phyloP scores from a whole-genome alignment of 2,329 filamentous ascomycete genomes.

The Hymenoscyphus fraxineus region DNA sequence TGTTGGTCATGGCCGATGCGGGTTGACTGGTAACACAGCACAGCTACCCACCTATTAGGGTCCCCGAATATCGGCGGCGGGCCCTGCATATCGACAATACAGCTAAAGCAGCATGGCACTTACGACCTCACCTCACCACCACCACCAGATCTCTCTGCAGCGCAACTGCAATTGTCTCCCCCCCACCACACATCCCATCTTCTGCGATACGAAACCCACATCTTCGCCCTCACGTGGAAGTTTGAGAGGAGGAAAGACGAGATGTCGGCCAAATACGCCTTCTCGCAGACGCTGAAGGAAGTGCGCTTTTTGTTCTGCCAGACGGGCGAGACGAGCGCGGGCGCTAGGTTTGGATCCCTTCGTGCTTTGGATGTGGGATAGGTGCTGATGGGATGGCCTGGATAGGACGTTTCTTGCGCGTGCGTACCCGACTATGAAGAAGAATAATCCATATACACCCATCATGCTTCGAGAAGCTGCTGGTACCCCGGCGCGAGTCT shows the following conservation, averaged over 20 bases:
- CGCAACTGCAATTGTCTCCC: constrained; percentile 14
- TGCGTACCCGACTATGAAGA: constrained; percentile 98
- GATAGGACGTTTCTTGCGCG: constrained; percentile 80
- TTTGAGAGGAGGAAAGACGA: constrained; percentile 29
- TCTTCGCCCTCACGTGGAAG: background rate
- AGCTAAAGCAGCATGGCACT: background rate
- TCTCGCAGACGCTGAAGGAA: constrained; percentile 85
- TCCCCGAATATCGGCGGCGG: constrained; percentile 4
- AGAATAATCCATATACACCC: constrained; percentile 90
- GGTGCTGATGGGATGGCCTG: background rate
- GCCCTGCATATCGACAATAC: background rate
- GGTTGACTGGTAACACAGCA: no score
- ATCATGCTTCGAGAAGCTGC: constrained; percentile 92
- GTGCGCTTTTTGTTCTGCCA: constrained; percentile 97
- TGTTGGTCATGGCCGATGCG: constrained; percentile 5
- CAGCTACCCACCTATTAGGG: no score
- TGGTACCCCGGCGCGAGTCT: constrained; percentile 80
- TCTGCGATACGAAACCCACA: background rate
- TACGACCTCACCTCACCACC: constrained; percentile 10
- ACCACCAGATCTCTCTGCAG: background rate
- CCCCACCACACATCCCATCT: background rate
- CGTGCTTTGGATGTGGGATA: background rate
- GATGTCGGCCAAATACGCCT: constrained; percentile 93
- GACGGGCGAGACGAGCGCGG: constrained; percentile 83
- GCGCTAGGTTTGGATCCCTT: constrained; percentile 64